Evolutionary conservation across 257 asterid species (phyloP).

Genomic region (Vinca minor): DNA sequence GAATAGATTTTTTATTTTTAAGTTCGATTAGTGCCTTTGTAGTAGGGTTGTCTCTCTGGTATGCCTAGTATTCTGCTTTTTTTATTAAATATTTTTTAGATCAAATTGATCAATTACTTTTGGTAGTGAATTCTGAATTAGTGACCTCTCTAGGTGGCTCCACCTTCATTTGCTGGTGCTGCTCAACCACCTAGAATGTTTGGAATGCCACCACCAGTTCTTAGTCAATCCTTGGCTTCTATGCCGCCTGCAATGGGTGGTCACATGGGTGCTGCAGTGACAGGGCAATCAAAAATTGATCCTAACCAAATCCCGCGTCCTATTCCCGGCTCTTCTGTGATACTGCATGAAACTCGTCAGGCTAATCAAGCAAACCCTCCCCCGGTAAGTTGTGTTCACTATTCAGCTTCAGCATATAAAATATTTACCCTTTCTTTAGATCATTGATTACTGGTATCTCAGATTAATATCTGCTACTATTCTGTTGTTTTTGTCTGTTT

Average conservation of each 20-base stretch:
- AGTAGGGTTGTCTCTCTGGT: not conserved
- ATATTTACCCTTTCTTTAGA: not conserved
- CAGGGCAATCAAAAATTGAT: conserved; percentile 84
- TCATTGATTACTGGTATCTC: not conserved
- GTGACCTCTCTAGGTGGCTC: conserved; percentile 48
- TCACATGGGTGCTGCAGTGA: conserved; percentile 38
- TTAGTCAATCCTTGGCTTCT: conserved; percentile 61
- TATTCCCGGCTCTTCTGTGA: conserved; percentile 49
- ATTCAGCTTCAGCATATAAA: conserved; percentile 1
- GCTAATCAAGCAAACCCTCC: conserved; percentile 98
- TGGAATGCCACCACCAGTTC: conserved; percentile 77
- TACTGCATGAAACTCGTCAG: conserved; percentile 89
- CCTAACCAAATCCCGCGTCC: conserved; percentile 98
- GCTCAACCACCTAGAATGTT: conserved; percentile 61
- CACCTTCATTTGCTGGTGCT: conserved; percentile 61
- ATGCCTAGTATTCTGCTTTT: not conserved
- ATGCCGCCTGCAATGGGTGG: conserved; percentile 36
- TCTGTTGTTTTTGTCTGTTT: not conserved
- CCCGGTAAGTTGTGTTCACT: conserved; percentile 48
- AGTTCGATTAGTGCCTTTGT: not conserved
- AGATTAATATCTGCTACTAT: not conserved
- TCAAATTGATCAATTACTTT: not conserved
- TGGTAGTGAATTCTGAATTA: conserved; percentile 20
- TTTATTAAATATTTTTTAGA: not conserved
- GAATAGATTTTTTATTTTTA: not conserved